Percentiles rank a stretch among this genome's conserved stretches.
Conservation (phyloP, 1,284 basidiomycete genomes). For the Malassezia dermatis region DNA sequence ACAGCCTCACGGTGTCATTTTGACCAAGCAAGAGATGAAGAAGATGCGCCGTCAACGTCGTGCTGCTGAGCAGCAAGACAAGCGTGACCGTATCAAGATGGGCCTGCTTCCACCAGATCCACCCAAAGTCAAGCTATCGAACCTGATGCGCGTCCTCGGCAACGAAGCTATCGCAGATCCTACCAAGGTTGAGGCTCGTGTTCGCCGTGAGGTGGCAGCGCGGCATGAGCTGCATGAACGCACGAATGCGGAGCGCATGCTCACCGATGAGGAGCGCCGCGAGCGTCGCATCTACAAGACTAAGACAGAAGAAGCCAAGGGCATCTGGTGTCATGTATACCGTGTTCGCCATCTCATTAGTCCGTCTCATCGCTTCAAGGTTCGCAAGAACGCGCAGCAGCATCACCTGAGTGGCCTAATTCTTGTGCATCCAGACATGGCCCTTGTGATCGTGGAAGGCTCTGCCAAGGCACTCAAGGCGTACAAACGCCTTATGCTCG, state of each 20-base stretch:
- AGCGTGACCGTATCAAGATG: conserved; percentile 89
- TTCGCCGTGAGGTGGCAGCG: conserved; percentile 81
- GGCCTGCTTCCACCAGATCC: conserved; percentile 87
- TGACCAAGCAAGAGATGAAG: conserved; percentile 67
- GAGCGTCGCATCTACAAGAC: conserved; percentile 62
- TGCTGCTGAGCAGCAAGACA: conserved; percentile 82
- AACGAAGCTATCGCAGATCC: conserved; percentile 93
- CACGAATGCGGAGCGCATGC: conserved; percentile 76
- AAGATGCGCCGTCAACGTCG: conserved; percentile 85
- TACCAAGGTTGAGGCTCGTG: conserved; percentile 88
- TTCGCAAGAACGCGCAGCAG: conserved; percentile 88
- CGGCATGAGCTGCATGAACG: conserved; percentile 80
- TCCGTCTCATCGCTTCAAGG: conserved; percentile 87
- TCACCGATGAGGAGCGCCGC: conserved; percentile 76
- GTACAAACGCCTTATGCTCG: conserved; percentile 77
- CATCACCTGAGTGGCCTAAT: conserved; percentile 73
- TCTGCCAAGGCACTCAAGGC: conserved; percentile 71
- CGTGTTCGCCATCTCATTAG: conserved; percentile 77
- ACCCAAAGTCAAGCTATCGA: conserved; percentile 89
- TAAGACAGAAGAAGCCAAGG: conserved; percentile 63
- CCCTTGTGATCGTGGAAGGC: conserved; percentile 86
- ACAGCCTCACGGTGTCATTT: conserved; percentile 50
- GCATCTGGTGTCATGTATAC: conserved; percentile 75
- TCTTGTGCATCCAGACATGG: conserved; percentile 78
- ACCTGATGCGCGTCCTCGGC: conserved; percentile 94